These are phyloP conservation scores for Starmerella stellata DNA, from an alignment of 805 yeast species.

Conservation along the genomic window DNA sequence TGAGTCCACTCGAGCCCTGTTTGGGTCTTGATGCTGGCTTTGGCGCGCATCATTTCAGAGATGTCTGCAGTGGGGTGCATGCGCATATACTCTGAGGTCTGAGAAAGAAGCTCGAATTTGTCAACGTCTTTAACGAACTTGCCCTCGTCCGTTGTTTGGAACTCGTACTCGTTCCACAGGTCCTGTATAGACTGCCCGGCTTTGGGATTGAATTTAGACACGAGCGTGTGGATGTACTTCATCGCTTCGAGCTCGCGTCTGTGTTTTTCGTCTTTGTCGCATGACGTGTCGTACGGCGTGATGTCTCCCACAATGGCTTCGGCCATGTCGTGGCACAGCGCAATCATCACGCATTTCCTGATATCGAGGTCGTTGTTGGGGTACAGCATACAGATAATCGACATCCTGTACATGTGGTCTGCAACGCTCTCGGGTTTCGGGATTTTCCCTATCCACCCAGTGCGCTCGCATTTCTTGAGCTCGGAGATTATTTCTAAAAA, in stretches of 20 bases:
- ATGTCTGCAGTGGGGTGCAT: conserved; percentile 39
- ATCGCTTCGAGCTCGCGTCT: conserved; percentile 62
- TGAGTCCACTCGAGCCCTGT: conserved; percentile 58
- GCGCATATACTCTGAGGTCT: conserved; percentile 48
- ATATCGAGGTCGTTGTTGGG: conserved; percentile 35
- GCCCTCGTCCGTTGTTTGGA: conserved; percentile 64
- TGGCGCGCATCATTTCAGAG: conserved; percentile 50
- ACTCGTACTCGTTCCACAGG: conserved; percentile 80
- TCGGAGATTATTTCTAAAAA: conserved; percentile 51
- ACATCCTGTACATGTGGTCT: conserved; percentile 96
- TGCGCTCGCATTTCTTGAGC: conserved; percentile 63
- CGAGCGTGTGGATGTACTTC: conserved; percentile 39
- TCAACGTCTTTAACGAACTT: conserved; percentile 85
- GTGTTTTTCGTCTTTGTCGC: conserved; percentile 60
- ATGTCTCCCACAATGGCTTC: conserved; percentile 90
- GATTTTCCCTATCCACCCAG: conserved; percentile 77
- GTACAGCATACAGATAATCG: conserved; percentile 56
- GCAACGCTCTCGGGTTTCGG: conserved; percentile 51
- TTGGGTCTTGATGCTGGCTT: conserved; percentile 43
- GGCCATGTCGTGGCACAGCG: conserved; percentile 85
- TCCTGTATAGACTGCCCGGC: conserved; percentile 50
- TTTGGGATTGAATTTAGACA: conserved; percentile 42
- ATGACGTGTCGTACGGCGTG: conserved; percentile 57
- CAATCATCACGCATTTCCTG: conserved; percentile 62
- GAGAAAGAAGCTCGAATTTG: conserved; percentile 60